Evolutionary conservation across 192 early-diverging fungal genomes (phyloP).

Genomic region (Chytriomyces sp.): DNA sequence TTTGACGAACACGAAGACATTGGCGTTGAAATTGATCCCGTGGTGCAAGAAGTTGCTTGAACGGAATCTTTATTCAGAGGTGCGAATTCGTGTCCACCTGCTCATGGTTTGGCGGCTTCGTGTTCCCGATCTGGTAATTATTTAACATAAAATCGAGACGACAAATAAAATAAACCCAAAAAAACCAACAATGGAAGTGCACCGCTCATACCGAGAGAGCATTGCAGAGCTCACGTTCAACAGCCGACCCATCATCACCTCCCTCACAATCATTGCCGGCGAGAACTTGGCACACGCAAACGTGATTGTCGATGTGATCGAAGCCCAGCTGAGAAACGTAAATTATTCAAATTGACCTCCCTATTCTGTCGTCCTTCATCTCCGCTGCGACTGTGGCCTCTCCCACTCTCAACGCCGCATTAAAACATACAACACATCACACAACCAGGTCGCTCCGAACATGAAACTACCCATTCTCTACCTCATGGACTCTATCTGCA

Average conservation of each 20-base stretch:
- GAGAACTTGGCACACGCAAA: constrained; percentile 69
- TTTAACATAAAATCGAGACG: too few relatives aligned
- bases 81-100: too few relatives aligned
- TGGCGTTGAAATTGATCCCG: background rate
- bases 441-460: constrained; percentile 65
- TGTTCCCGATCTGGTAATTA: too few relatives aligned
- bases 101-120: too few relatives aligned
- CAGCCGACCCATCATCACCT: constrained; percentile 90
- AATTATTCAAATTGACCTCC: constrained; percentile 34
- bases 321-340: constrained; percentile 62
- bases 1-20: background rate
- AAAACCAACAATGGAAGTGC: too few relatives aligned
- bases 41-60: background rate
- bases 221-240: constrained; percentile 88
- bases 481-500: constrained; percentile 94
- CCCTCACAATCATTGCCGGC: constrained; percentile 83
- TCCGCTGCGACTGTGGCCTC: too few relatives aligned
- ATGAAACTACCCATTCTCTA: constrained; percentile 90
- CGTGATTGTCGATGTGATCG: constrained; percentile 80
- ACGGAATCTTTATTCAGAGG: too few relatives aligned
- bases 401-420: too few relatives aligned
- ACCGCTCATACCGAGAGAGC: constrained; percentile 55
- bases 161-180: too few relatives aligned
- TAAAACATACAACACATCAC: too few relatives aligned
- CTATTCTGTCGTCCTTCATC: background rate